A percentile compares a stretch with the other conserved stretches of the same genome.
phyloP scores from a whole-genome alignment of 768 basidiomycete species.

The Leccinum boreale region DNA sequence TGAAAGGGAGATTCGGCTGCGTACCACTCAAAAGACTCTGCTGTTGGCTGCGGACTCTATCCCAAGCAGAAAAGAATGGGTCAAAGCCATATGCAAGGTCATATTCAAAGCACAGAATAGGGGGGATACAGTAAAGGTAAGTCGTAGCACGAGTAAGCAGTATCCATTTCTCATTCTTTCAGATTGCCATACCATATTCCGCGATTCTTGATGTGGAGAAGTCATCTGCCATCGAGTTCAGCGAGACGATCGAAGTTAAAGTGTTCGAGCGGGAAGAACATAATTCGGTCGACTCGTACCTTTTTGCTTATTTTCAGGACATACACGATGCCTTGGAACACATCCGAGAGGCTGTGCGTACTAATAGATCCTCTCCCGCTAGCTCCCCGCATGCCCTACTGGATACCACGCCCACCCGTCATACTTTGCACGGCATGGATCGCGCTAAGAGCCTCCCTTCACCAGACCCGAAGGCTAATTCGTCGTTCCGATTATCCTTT shows the following conservation, averaged over 20 bases:
- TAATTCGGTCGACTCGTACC: constrained; percentile 81
- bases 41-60: constrained; percentile 73
- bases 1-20: constrained; percentile 77
- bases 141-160: constrained; percentile 3
- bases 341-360: constrained; percentile 74
- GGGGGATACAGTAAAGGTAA: constrained; percentile 92
- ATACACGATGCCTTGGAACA: constrained; percentile 72
- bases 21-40: constrained; percentile 78
- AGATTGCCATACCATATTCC: constrained; percentile 95
- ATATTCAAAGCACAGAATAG: constrained; percentile 96
- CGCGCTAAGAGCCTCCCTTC: constrained; percentile 40
- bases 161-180: constrained; percentile 7
- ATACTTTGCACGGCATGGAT: constrained; percentile 32
- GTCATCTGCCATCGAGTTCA: constrained; percentile 89
- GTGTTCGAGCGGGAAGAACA: constrained; percentile 79
- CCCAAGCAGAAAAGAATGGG: constrained; percentile 90
- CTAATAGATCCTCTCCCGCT: constrained; percentile 38
- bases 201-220: constrained; percentile 86
- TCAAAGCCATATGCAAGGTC: constrained; percentile 89
- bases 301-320: constrained; percentile 93
- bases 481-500: constrained; percentile 61
- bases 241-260: constrained; percentile 93
- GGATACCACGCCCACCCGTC: constrained; percentile 56
- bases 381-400: constrained; percentile 37
- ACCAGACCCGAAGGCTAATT: constrained; percentile 30